Base-by-base conservation (phyloP, 352 stramenopile species). In the Stramenopiles sp. region DNA sequence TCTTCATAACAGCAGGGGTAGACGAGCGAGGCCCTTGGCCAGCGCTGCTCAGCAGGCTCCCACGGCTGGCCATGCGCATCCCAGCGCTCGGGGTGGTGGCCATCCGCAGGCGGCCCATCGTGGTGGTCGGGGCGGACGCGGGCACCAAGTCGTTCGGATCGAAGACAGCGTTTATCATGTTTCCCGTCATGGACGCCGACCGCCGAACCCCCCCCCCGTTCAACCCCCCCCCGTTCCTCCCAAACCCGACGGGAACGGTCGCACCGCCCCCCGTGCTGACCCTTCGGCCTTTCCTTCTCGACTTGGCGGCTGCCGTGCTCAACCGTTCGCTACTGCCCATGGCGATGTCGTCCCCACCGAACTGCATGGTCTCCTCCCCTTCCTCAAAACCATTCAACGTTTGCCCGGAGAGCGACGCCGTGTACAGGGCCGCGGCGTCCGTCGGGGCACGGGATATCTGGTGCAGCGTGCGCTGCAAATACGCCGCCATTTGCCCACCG, bases 401-500 rank as follows among this genome's bases (percentile, higher is more conserved):
- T 12, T 18, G 12, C 43, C 43, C 43, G 12, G 43, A 53, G 12
- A 53, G 25, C 43, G 43, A 53, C 25, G 43, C 43, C 12, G 12
- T 53, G 43, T 18, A 53, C 25, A 53, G 43, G 43, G 43, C 43
- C 12, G 12, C 25, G 12, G 43, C 43, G 12, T 53, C 43, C 12
- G 43, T 18, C 12, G 43, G 43, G 12, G 43, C 25, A 25, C 25
- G 12, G 12, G 43, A 12, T 18, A 53, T 53, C 25, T 53, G 43
- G 12, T 76, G 31, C 37, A 77, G 71, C 2, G 3, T 77, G 3
- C 37, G 63, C 31, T 34, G 2, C 2, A 77, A 30, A 49, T 77
- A 77, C 4, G 74, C 34, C 34, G 33, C 68, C 74, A 77, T 77
- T 3, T 73, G 34, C 18, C 34, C 31, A 3, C 4, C 68, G 4